These are phyloP conservation scores for Melocanna baccifera DNA, from an alignment of 176 grass and related monocot species.

Conservation along the genomic window DNA sequence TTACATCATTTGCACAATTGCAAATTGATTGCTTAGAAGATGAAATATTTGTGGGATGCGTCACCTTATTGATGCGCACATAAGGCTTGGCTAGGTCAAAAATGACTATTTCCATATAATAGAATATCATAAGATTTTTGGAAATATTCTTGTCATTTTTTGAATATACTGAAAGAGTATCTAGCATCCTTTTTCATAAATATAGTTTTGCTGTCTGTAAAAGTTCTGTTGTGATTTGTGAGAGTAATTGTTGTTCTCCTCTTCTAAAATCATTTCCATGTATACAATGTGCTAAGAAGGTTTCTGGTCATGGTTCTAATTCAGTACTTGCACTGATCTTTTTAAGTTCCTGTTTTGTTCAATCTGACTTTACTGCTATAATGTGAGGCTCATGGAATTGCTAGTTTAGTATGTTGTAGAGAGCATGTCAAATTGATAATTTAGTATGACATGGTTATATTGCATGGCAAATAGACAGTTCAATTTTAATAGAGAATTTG, in stretches of 20 bases:
- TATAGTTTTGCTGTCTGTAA: neutral
- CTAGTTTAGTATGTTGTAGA: neutral
- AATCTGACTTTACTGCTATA: constrained; percentile 19
- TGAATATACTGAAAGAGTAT: neutral
- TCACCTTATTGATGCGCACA: constrained; percentile 7
- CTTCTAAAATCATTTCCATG: neutral
- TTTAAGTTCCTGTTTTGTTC: constrained; percentile 16
- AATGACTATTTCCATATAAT: neutral
- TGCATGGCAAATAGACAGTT: neutral
- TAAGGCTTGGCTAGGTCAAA: neutral
- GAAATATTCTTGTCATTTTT: neutral
- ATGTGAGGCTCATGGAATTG: neutral
- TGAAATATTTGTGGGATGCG: constrained; percentile 12
- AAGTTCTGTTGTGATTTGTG: neutral
- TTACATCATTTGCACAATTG: constrained; percentile 6
- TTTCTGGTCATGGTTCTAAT: neutral
- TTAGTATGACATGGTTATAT: constrained; percentile 10
- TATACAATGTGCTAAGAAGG: neutral
- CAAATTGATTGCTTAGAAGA: constrained; percentile 26
- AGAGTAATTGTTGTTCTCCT: neutral
- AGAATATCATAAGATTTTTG: neutral
- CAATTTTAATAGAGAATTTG: neutral
- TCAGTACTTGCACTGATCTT: neutral
- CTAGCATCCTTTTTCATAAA: neutral
- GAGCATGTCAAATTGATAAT: constrained; percentile 12